Conservation (phyloP, 345 rosid genomes). For the Ailanthus altissimus region DNA sequence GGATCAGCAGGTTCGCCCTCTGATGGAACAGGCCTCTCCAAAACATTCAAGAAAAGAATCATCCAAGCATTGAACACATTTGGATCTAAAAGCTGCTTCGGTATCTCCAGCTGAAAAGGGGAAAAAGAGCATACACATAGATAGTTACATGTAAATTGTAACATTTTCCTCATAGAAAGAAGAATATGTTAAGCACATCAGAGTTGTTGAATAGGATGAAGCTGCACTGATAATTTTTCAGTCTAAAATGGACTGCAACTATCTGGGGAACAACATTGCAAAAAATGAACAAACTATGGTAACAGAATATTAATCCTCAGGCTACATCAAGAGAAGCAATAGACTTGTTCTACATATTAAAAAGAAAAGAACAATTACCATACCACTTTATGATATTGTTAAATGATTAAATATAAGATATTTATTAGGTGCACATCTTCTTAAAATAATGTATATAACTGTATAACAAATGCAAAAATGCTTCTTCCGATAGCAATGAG, state of each 20-base stretch:
- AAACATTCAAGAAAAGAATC: conserved; percentile 78
- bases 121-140: conserved; percentile 1
- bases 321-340: background rate
- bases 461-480: background rate
- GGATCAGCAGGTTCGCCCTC: conserved; percentile 94
- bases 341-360: background rate
- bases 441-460: background rate
- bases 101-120: conserved; percentile 83
- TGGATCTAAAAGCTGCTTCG: conserved; percentile 76
- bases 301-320: background rate
- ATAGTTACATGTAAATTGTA: conserved; percentile 5
- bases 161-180: background rate
- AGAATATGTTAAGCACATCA: background rate
- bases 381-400: background rate
- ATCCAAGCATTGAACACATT: conserved; percentile 93
- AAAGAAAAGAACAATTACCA: background rate
- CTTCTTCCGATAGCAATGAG: background rate
- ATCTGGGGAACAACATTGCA: background rate
- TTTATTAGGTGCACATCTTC: conserved; percentile 1
- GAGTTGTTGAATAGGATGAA: background rate
- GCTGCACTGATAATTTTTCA: background rate
- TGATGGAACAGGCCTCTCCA: conserved; percentile 92
- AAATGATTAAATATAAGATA: background rate
- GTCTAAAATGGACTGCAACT: background rate
- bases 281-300: background rate